Conservation (phyloP, 2,329 filamentous ascomycete species). For the Herpotrichia juniperi region DNA sequence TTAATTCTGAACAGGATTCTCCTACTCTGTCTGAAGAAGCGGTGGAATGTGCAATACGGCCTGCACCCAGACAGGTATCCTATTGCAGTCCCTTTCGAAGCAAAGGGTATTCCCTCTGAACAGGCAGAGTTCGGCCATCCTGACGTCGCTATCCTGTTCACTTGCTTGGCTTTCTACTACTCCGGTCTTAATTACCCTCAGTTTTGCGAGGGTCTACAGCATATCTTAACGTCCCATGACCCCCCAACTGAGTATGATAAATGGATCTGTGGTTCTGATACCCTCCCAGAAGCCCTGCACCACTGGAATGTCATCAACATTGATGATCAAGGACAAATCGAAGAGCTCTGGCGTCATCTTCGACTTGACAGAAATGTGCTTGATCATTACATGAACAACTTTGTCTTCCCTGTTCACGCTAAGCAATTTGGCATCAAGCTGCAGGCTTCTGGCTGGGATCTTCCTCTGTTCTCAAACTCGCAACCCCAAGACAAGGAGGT, state of each 20-base stretch:
- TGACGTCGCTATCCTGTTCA: slow-evolving; percentile 55
- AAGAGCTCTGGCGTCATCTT: slow-evolving; percentile 43
- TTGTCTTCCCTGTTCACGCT: slow-evolving; percentile 69
- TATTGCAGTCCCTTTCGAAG: slow-evolving; percentile 68
- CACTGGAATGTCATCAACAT: slow-evolving; percentile 66
- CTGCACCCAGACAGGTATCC: slow-evolving; percentile 56
- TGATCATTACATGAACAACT: slow-evolving; percentile 69
- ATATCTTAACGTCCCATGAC: slow-evolving; percentile 62
- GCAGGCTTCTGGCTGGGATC: slow-evolving; percentile 71
- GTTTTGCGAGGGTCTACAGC: slow-evolving; percentile 57
- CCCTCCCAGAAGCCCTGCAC: slow-evolving; percentile 54
- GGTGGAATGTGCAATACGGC: slow-evolving; percentile 70
- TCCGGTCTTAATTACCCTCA: slow-evolving; percentile 59
- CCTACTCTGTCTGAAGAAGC: slow-evolving; percentile 63
- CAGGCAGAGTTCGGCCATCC: slow-evolving; percentile 73
- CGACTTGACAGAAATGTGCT: slow-evolving; percentile 57
- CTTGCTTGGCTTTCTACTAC: slow-evolving; percentile 66
- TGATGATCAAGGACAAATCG: slow-evolving; percentile 58
- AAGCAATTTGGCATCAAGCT: slow-evolving; percentile 70
- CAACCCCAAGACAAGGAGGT: slow-evolving; percentile 54
- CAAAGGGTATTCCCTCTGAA: slow-evolving; percentile 68
- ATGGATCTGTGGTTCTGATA: slow-evolving; percentile 55
- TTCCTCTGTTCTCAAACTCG: slow-evolving; percentile 54
- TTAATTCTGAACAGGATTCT: slow-evolving; percentile 67
- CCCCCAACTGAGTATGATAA: slow-evolving; percentile 62